A percentile compares a stretch with the other conserved stretches of the same genome.
Evolutionary conservation across 495 filamentous ascomycete genomes (phyloP).

Genomic region (Penicillium cataractarum): DNA sequence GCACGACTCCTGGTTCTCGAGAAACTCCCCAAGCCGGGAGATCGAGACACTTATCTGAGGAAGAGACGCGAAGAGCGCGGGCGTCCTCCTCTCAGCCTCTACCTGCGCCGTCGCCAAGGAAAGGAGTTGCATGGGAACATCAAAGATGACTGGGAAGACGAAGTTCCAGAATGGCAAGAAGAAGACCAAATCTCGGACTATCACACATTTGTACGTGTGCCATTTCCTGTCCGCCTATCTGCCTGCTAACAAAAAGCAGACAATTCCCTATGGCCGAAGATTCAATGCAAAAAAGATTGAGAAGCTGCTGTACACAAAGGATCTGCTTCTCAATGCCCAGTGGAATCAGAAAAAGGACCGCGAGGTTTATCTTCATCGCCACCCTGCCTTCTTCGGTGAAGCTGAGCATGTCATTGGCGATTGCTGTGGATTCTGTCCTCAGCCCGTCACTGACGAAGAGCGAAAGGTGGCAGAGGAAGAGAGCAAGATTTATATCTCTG

Average conservation of each 20-base stretch:
- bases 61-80: constrained; percentile 71
- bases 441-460: constrained; percentile 69
- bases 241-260: constrained; percentile 33
- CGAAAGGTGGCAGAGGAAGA: constrained; percentile 69
- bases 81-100: constrained; percentile 47
- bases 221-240: background rate
- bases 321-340: constrained; percentile 81
- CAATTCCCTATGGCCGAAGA: constrained; percentile 72
- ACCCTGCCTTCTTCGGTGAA: constrained; percentile 74
- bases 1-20: constrained; percentile 80
- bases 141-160: constrained; percentile 72
- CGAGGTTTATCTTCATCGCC: constrained; percentile 73
- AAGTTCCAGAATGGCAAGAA: constrained; percentile 79
- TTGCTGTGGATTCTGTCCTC: constrained; percentile 78
- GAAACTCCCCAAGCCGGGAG: constrained; percentile 64
- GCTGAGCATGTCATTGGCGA: constrained; percentile 70
- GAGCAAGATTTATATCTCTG: constrained; percentile 70
- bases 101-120: constrained; percentile 21
- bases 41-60: constrained; percentile 67
- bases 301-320: constrained; percentile 75
- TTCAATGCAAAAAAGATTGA: constrained; percentile 76
- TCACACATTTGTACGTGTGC: constrained; percentile 60
- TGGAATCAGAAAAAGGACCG: constrained; percentile 78
- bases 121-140: constrained; percentile 57
- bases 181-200: constrained; percentile 75